Evolutionary conservation across 768 basidiomycete genomes (phyloP), one percentile per base, ranked within the genome.

Genomic region (Podaxis carcinomalis): DNA sequence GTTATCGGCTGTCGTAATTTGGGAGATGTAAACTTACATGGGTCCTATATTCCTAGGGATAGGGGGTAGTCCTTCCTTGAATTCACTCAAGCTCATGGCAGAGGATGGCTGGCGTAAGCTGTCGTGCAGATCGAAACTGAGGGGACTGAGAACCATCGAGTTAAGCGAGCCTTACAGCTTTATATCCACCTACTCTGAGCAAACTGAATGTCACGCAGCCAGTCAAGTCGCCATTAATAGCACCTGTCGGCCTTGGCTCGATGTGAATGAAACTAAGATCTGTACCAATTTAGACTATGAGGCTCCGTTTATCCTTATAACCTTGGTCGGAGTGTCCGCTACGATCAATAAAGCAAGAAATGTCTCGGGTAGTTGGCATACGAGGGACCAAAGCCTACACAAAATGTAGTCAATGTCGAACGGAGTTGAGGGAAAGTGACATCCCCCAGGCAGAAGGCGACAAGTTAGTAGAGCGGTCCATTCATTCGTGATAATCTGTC

Each of bases 31-130:
- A 23, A 37, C 57, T 51, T 27, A 58, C 57, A 58, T 58, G 27
- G 57, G 46, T 21, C 57, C 57, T 16, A 50, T 58, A 19, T 50
- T 39, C 21, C 49, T 49, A 16, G 57, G 57, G 40, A 56, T 56
- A 21, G 37, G 37, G 1, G 54, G 54, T 6, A 42, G 25, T 28
- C 54, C 54, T 21, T 39, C 23, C 23, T 56, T 56, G n/a, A 42
- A 42, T 14, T 42, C 39, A 21, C 54, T 21, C 27, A 27, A 42
- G 40, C 37, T 56, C 54, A 56, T 56, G 14, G 21, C 23, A 21
- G 23, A 49, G 19, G 25, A 14, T 19, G 21, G 19, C 9, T 19
- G 19, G 32, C 11, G 52, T 4, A 13, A 54, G 11, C 42, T 25
- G 52, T 39, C 19, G 19, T 13, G 36, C 2, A 39, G 32, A 23